A percentile compares a stretch with the other conserved stretches of the same genome.
Evolutionary conservation across 345 rosid genomes (phyloP).

Genomic region (Excoecaria cochinchinensis): DNA sequence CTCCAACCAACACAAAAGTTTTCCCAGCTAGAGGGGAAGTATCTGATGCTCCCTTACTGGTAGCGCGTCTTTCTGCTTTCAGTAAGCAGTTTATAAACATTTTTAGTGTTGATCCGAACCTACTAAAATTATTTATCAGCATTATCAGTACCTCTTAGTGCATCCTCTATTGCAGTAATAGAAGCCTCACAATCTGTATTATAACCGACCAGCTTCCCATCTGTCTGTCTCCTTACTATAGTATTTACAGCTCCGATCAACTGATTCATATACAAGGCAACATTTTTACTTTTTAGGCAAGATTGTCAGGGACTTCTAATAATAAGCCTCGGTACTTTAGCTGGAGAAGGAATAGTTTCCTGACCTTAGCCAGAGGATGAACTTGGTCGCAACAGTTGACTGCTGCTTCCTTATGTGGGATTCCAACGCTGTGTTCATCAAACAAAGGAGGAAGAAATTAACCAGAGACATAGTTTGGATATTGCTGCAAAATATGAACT

Average conservation of each 20-base stretch:
- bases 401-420: constrained; percentile 48
- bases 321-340: neutral
- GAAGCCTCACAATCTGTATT: constrained; percentile 51
- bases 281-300: neutral
- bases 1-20: constrained; percentile 55
- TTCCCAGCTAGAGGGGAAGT: constrained; percentile 44
- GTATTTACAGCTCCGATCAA: constrained; percentile 51
- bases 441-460: neutral
- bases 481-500: too few relatives aligned
- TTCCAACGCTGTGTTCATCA: constrained; percentile 35
- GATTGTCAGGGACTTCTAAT: neutral
- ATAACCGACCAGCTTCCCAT: constrained; percentile 47
- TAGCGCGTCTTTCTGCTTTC: constrained; percentile 9
- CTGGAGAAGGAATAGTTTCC: neutral
- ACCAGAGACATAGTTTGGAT: neutral
- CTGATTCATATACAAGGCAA: constrained; percentile 17
- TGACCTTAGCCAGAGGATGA: constrained; percentile 49
- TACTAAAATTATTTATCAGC: neutral
- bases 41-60: neutral
- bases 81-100: neutral
- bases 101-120: neutral
- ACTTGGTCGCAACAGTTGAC: constrained; percentile 45
- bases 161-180: constrained; percentile 48
- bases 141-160: constrained; percentile 29
- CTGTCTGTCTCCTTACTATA: constrained; percentile 41